These are phyloP conservation scores for Pistacia vera DNA, from an alignment of 345 rosid genomes.

Conservation along the genomic window DNA sequence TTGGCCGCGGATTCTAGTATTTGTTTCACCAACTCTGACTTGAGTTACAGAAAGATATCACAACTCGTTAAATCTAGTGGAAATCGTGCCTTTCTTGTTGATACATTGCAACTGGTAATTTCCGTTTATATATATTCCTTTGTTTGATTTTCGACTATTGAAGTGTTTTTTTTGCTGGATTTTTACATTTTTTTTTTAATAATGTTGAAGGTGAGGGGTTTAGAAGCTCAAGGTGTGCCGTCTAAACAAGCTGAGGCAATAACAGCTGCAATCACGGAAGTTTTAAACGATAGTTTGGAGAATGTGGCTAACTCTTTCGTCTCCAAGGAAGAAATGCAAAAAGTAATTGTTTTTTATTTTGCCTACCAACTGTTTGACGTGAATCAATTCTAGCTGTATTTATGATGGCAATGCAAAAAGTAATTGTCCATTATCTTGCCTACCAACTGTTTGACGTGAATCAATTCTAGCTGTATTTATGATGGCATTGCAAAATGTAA, in stretches of 20 bases:
- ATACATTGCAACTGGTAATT: slow-evolving; percentile 86
- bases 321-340: slow-evolving; percentile 87
- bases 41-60: slow-evolving; percentile 45
- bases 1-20: slow-evolving; percentile 40
- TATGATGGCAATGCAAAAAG: background rate
- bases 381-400: too few species aligned
- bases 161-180: background rate
- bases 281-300: slow-evolving; percentile 88
- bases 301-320: slow-evolving; percentile 82
- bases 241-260: slow-evolving; percentile 95
- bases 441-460: too few species aligned
- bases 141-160: background rate
- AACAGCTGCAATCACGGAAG: slow-evolving; percentile 82
- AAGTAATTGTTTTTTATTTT: slow-evolving; percentile 38
- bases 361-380: background rate
- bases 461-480: too few species aligned
- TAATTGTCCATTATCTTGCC: too few species aligned
- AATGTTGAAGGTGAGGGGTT: slow-evolving; percentile 64
- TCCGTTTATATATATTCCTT: too few species aligned
- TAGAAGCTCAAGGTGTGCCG: slow-evolving; percentile 90
- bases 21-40: slow-evolving; percentile 22
- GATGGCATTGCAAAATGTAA: too few species aligned
- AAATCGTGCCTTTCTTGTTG: slow-evolving; percentile 87
- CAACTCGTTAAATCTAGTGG: slow-evolving; percentile 64
- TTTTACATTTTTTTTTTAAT: background rate